These are phyloP conservation scores for Calonectria ilicicola DNA, from an alignment of 2,329 filamentous ascomycete genomes.

Conservation along the genomic window DNA sequence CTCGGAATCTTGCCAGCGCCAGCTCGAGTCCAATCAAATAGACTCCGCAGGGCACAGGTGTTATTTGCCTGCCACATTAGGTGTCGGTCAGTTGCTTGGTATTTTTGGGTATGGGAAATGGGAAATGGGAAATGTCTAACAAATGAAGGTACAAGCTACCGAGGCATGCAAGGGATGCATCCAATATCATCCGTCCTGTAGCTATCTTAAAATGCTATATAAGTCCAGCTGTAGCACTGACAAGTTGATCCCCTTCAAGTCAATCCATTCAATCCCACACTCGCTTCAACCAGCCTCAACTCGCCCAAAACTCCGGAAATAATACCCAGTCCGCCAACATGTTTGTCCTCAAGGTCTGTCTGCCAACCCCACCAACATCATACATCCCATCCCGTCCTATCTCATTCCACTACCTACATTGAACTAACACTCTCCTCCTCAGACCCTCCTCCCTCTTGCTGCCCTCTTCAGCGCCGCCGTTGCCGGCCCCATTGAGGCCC, in stretches of 20 bases:
- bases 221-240: not conserved
- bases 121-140: no score
- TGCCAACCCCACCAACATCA: no score
- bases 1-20: not conserved
- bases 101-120: not conserved
- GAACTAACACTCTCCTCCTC: not conserved
- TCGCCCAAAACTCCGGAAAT: not conserved
- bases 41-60: slow-evolving; percentile 12
- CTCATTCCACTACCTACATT: no score
- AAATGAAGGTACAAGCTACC: no score
- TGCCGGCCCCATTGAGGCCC: slow-evolving; percentile 41
- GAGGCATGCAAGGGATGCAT: not conserved
- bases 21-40: slow-evolving; percentile 27
- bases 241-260: not conserved
- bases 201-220: not conserved
- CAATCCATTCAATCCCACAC: not conserved
- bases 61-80: slow-evolving; percentile 7
- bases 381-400: no score
- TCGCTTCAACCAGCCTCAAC: not conserved
- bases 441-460: slow-evolving; percentile 42
- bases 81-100: slow-evolving; percentile 22
- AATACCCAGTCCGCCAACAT: slow-evolving; percentile 23
- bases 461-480: slow-evolving; percentile 43
- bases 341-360: slow-evolving; percentile 36
- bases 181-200: not conserved